Evolutionary conservation across 495 filamentous ascomycete genomes (phyloP).

Genomic region (Penicillium dipodomyicola): DNA sequence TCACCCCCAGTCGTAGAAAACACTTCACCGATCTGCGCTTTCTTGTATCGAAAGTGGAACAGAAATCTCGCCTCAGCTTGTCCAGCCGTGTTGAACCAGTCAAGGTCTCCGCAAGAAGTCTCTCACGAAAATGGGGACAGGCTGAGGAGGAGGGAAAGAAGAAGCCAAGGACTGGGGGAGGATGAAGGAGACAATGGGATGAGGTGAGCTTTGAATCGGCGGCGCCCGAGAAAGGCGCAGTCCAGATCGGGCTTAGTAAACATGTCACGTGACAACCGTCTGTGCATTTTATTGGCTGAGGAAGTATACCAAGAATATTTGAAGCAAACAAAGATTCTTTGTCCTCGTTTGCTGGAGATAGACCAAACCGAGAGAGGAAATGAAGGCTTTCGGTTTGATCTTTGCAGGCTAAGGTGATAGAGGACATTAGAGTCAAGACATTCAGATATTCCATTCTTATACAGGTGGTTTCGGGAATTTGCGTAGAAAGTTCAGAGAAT

Average conservation of each 20-base stretch:
- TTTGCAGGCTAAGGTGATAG: neutral
- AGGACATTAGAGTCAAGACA: neutral
- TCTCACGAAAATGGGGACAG: conserved; percentile 45
- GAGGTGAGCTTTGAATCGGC: conserved; percentile 12
- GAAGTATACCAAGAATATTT: conserved; percentile 5
- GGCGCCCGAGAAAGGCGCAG: neutral
- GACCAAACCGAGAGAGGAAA: neutral
- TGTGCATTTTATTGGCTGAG: neutral
- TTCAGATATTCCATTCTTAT: neutral
- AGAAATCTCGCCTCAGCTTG: conserved; percentile 36
- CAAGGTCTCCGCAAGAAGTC: conserved; percentile 47
- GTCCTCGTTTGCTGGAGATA: neutral
- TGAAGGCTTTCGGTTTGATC: neutral
- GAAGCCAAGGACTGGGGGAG: conserved; percentile 22
- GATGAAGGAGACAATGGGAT: conserved; percentile 13
- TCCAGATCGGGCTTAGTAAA: conserved; percentile 7
- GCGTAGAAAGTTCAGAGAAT: neutral
- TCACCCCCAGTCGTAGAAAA: conserved; percentile 31
- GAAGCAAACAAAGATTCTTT: neutral
- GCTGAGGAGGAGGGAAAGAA: conserved; percentile 27
- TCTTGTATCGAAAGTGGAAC: conserved; percentile 18
- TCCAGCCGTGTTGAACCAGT: conserved; percentile 50
- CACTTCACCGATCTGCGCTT: conserved; percentile 32
- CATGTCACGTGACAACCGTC: neutral
- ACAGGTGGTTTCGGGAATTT: conserved; percentile 1